Base-by-base conservation (phyloP, 805 yeast genomes). In the Sugiyamaella valdiviana region DNA sequence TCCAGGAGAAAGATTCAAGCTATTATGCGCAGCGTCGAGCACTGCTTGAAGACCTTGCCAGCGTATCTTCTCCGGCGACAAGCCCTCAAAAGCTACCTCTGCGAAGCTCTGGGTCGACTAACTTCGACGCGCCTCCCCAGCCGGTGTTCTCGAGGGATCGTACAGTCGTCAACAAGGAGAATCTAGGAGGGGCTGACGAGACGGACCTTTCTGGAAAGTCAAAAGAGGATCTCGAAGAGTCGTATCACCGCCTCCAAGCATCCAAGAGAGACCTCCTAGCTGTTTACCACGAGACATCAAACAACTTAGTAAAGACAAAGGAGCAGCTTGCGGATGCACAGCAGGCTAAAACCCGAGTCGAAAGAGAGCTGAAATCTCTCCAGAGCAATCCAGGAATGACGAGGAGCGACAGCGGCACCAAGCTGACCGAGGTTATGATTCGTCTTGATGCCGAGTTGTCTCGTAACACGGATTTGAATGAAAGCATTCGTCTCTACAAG, bases 401-500 rank as follows among this genome's bases (percentile, higher is more conserved):
- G 15, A 41, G 37, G 12, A 36, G 10, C 10, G 21, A 17, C 10
- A 22, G 42, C 16, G 50, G 47, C 3, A n/a, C n/a, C n/a, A n/a
- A n/a, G n/a, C n/a, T n/a, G n/a, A n/a, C n/a, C n/a, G 45, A 29
- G 6, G 39, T 39, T 19, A 39, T 43, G 36, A 72, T 81, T 16
- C 79, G 77, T 48, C 64, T 84, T 20, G 80, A 81, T 40, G 74
- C 82, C 2, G 64, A 83, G 14, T 72, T 70, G 36, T 61, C 71
- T n/a, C 82, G 79, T 57, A 81, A 79, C 55, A 58, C 62, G 1
- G 82, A 86, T 24, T 66, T 87, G 24, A 62, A 71, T 1, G 72
- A 75, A 36, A 74, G 77, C 24, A 67, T 83, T 17, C 78, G 77
- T 36, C 68, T 83, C 26, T 88, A 85, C 65, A 83, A 80, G 59